Conservation (phyloP, 1,139 yeast genomes). For the Diutina ranongensis region DNA sequence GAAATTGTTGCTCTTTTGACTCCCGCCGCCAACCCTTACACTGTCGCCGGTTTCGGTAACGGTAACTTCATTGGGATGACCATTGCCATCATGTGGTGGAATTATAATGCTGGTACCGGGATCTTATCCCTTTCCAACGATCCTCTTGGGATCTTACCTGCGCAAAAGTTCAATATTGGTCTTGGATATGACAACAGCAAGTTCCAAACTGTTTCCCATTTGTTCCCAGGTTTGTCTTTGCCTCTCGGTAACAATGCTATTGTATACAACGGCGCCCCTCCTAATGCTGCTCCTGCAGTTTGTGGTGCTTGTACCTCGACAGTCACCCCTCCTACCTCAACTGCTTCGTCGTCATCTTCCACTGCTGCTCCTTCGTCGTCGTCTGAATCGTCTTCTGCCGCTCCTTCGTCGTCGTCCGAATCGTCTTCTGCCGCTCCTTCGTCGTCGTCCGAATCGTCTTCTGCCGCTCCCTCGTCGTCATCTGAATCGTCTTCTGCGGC, state of each 20-base stretch:
- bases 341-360: background rate
- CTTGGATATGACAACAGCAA: background rate
- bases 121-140: slow-evolving; percentile 1
- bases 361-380: background rate
- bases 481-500: background rate
- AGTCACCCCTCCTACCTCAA: background rate
- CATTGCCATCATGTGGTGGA: background rate
- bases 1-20: background rate
- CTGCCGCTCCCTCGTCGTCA: background rate
- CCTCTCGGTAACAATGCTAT: slow-evolving; percentile 2
- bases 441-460: background rate
- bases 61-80: slow-evolving; percentile 5
- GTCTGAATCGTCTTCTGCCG: background rate
- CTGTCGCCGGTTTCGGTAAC: slow-evolving; percentile 5
- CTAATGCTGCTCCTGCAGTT: background rate
- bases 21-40: background rate
- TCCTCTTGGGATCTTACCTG: background rate
- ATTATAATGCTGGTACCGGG: background rate
- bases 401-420: background rate
- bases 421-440: background rate
- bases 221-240: background rate
- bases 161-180: background rate
- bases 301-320: background rate
- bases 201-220: background rate
- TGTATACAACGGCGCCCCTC: slow-evolving; percentile 1